Evolutionary conservation across 805 yeast genomes (phyloP).

Genomic region (Candida chilensis): DNA sequence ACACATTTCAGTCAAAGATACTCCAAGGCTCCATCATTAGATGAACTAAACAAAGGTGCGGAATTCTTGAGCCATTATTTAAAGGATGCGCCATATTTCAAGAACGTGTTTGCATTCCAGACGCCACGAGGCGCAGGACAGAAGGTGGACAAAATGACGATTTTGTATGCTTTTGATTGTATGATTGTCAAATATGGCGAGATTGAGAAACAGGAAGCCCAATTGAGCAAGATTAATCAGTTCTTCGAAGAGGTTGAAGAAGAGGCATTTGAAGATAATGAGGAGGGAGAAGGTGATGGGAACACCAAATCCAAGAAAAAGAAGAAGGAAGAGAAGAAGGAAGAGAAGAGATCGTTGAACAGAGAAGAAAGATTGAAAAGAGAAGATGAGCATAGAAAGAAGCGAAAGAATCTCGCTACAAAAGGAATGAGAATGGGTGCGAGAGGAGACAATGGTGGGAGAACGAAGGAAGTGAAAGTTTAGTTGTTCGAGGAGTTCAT

Average conservation of each 20-base stretch:
- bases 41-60: too few relatives aligned
- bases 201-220: conserved; percentile 20
- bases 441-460: too few relatives aligned
- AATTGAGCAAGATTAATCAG: neutral
- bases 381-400: too few relatives aligned
- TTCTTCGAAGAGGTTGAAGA: conserved; percentile 11
- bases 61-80: too few relatives aligned
- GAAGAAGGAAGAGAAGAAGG: conserved; percentile 8
- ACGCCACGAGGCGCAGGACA: conserved; percentile 4
- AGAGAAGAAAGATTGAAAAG: too few relatives aligned
- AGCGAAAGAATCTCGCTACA: too few relatives aligned
- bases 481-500: too few relatives aligned
- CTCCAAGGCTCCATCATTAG: conserved; percentile 35
- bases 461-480: too few relatives aligned
- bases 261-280: conserved; percentile 5
- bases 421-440: too few relatives aligned
- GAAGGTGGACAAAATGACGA: conserved; percentile 13
- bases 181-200: conserved; percentile 41
- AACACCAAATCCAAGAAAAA: conserved; percentile 10
- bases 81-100: too few relatives aligned
- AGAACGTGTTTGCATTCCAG: conserved; percentile 9
- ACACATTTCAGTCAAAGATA: conserved; percentile 95
- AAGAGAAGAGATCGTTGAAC: too few relatives aligned
- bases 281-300: neutral
- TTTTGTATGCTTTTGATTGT: conserved; percentile 57